These are phyloP conservation scores for Kalmusia sp. DNA, from an alignment of 2,329 filamentous ascomycete genomes.

Conservation along the genomic window DNA sequence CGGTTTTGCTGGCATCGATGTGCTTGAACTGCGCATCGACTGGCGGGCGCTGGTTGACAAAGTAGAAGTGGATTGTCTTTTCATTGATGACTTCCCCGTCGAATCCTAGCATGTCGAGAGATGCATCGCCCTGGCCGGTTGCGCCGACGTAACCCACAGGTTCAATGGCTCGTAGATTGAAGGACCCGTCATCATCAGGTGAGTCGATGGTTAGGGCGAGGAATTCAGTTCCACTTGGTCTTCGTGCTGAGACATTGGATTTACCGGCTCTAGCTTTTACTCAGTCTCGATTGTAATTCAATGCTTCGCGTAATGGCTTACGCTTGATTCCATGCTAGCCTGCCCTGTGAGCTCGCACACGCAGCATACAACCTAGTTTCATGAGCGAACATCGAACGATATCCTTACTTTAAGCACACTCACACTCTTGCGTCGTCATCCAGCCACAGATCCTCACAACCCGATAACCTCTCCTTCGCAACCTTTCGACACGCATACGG, in stretches of 20 bases:
- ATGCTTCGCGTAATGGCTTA: slow-evolving; percentile 11
- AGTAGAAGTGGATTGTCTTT: slow-evolving; percentile 34
- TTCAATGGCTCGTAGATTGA: slow-evolving; percentile 29
- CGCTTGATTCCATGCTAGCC: slow-evolving; percentile 35
- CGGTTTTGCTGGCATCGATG: slow-evolving; percentile 28
- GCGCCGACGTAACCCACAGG: slow-evolving; percentile 30
- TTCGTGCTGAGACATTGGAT: slow-evolving; percentile 30
- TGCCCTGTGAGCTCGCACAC: slow-evolving; percentile 29
- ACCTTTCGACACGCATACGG: slow-evolving; percentile 33
- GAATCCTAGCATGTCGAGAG: slow-evolving; percentile 35
- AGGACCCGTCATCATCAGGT: slow-evolving; percentile 31
- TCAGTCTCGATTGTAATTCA: slow-evolving; percentile 4
- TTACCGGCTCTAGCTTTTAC: slow-evolving; percentile 16
- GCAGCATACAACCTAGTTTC: slow-evolving; percentile 33
- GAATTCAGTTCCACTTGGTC: slow-evolving; percentile 30
- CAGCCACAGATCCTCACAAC: slow-evolving; percentile 41
- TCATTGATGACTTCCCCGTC: slow-evolving; percentile 32
- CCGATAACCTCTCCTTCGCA: slow-evolving; percentile 31
- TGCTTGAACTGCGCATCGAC: slow-evolving; percentile 28
- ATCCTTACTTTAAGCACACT: neutral
- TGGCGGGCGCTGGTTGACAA: slow-evolving; percentile 36
- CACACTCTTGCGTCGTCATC: slow-evolving; percentile 29
- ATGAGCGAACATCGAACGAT: no score
- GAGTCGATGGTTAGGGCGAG: slow-evolving; percentile 39
- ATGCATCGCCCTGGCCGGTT: slow-evolving; percentile 25